phyloP scores from a whole-genome alignment of 768 basidiomycete genomes.

The Naganishia friedmannii region DNA sequence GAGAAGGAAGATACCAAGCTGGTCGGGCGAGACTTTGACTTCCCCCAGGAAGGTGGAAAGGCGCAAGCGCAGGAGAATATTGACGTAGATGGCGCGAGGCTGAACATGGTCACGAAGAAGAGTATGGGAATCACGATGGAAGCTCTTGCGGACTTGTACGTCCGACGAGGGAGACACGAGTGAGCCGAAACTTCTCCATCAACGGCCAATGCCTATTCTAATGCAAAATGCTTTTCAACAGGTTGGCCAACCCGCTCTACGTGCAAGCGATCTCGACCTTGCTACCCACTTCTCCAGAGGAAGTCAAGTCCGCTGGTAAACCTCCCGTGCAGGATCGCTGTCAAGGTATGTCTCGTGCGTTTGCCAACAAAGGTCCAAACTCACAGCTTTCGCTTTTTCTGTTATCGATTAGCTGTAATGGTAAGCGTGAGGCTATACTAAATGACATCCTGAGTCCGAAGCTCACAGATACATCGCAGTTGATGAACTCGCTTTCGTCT shows the following conservation, averaged over 20 bases:
- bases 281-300: conserved; percentile 36
- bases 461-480: conserved; percentile 25
- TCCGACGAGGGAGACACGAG: conserved; percentile 42
- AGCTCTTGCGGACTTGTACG: conserved; percentile 48
- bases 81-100: conserved; percentile 18
- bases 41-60: conserved; percentile 21
- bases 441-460: neutral
- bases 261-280: conserved; percentile 48
- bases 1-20: conserved; percentile 17
- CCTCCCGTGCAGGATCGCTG: conserved; percentile 42
- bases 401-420: neutral
- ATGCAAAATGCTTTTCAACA: neutral
- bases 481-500: conserved; percentile 50
- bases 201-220: neutral
- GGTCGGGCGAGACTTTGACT: conserved; percentile 31
- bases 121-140: conserved; percentile 51
- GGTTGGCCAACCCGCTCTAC: conserved; percentile 42
- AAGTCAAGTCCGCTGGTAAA: conserved; percentile 22
- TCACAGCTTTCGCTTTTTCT: neutral
- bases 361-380: neutral
- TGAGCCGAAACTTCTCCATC: conserved; percentile 8
- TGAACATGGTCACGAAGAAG: conserved; percentile 42
- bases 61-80: conserved; percentile 12
- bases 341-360: conserved; percentile 43
- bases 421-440: neutral